Evolutionary conservation across 1,284 basidiomycete species (phyloP), one percentile per base, ranked within the genome.

Genomic region (Ceratobasidium sp.): DNA sequence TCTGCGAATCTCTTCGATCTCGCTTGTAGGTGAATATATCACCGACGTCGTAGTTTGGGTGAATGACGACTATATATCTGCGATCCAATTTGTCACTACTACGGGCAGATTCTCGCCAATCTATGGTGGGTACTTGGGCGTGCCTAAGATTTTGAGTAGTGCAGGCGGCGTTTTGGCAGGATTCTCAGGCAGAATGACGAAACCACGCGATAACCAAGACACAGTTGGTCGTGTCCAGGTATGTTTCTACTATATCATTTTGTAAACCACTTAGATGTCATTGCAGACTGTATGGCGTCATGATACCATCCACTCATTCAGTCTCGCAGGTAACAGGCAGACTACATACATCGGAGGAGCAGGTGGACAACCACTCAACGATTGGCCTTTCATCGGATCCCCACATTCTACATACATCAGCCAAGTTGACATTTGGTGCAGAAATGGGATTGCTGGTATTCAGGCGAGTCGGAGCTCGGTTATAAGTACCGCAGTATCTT

Each of bases 81-180:
- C 44, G 3, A 51, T 68, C 28, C 66, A 68, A 51, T 51, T 68
- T 18, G 7, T 68, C 3, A 68, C 40, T 20, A 68, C 26, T 3
- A 23, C 5, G 3, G 66, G 66, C 2, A 18, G 46, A 6, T 26
- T 49, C 18, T 68, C 66, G 7, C 66, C 66, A 13, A 9, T 23
- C 18, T 68, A 51, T 28, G 66, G 66, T 26, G 66, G 42, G 28
- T 3, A 26, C 42, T 15, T 18, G 4, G 66, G 66, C n/a, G 28
- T 39, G 5, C 66, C 66, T 3, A 33, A 5, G 3, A n/a, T 51
- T 5, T n/a, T 68, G 44, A 53, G 20, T 51, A 26, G 66, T 12
- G 23, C 4, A 3, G 66, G 66, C 10, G n/a, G 66, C 23, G 66
- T 49, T 53, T 23, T 68, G 20, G 66, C 46, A 3, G 66, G 66